Evolutionary conservation across 495 filamentous ascomycete species (phyloP), one percentile per base, ranked within the genome.

Genomic region (Niebla homalea): DNA sequence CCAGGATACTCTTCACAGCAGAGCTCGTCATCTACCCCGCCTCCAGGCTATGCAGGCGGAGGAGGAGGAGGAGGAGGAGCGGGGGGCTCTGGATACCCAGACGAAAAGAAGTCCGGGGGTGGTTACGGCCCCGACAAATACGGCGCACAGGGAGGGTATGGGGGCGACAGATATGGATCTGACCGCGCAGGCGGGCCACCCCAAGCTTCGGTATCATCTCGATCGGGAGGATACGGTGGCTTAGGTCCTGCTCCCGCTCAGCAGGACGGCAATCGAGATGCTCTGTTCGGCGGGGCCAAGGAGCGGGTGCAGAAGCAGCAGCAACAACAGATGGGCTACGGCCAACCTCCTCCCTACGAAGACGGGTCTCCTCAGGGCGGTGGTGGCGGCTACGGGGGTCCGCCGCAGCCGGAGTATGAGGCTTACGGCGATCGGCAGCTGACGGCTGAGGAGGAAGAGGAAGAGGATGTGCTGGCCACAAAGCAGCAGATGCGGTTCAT

Each of bases 401-500:
- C 60, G 14, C 67, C 70, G 53, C 51, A n/a, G 16, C 51, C 60
- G 43, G 36, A 62, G 50, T 84, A 87, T 57, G 78, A 75, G 18
- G 74, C 79, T 3, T 80, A 75, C 57, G 67, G 68, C 36, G 74
- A 83, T 51, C 71, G 80, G 29, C 74, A 90, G 56, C 68, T 94
- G 44, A 94, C 86, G 0, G 83, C 79, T 3, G 84, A 86, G 63
- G 75, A 83, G 53, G 72, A 83, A 46, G 81, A 84, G 50, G 78
- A 84, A 36, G 79, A 85, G 56, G 78, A 83, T 50, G 70, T 88
- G 1, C 60, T 74, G 19, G 77, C 75, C 1, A 75, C 81, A 35
- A 89, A 89, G 62, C 71, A 80, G 43, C 72, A 93, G 56, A 90
- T 90, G 51, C 72, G 74, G 12, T 78, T 81, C 52, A 76, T 85